Evolutionary conservation across 768 basidiomycete species (phyloP).

Genomic region (Mycena galericulata): DNA sequence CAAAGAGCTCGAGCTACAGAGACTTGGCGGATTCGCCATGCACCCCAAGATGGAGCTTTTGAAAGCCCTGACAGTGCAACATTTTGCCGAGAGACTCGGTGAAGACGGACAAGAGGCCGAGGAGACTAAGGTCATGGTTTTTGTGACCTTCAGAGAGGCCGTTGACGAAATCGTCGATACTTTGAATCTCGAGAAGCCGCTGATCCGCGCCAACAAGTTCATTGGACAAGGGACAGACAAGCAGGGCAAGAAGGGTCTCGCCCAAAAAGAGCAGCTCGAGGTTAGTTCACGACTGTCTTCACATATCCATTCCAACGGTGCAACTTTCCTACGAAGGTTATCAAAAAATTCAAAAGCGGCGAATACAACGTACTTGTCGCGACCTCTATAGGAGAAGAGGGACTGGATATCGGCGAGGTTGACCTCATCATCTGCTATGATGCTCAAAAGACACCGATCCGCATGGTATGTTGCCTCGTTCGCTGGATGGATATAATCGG

Average conservation of each 20-base stretch:
- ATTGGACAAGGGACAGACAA: conserved; percentile 92
- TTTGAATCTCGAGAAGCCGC: conserved; percentile 79
- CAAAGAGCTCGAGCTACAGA: conserved; percentile 72
- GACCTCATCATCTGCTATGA: conserved; percentile 98
- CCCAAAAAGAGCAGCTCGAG: conserved; percentile 92
- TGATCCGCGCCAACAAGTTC: conserved; percentile 87
- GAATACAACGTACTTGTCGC: conserved; percentile 94
- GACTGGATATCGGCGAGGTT: conserved; percentile 97
- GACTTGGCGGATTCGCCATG: conserved; percentile 63
- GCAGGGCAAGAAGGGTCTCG: conserved; percentile 87
- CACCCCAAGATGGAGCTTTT: conserved; percentile 97
- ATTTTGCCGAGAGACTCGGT: conserved; percentile 73
- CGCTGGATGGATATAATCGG: not conserved
- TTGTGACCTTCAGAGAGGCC: conserved; percentile 89
- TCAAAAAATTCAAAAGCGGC: conserved; percentile 87
- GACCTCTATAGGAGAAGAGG: conserved; percentile 98
- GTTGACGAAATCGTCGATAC: conserved; percentile 92
- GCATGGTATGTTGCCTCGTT: conserved; percentile 74
- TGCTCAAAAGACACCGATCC: conserved; percentile 94
- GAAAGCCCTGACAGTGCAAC: conserved; percentile 77
- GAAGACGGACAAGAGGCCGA: conserved; percentile 56
- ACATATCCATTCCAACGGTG: conserved; percentile 19
- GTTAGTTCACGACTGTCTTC: conserved; percentile 57
- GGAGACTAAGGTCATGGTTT: conserved; percentile 91
- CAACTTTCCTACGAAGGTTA: conserved; percentile 64